Evolutionary conservation across 139 green algal species (phyloP).

Genomic region (Asterochloris erici): DNA sequence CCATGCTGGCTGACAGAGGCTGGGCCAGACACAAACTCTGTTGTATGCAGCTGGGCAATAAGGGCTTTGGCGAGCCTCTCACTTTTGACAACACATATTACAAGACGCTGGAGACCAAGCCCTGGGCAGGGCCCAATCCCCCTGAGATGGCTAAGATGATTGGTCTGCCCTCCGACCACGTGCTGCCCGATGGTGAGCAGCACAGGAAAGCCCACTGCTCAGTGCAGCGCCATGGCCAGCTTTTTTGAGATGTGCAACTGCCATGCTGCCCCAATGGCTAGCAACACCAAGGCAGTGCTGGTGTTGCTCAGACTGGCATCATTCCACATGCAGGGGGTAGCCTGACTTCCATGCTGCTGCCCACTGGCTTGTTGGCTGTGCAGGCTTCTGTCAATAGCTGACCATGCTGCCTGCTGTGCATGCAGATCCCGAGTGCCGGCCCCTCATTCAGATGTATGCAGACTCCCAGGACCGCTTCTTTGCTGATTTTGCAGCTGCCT

Average conservation of each 20-base stretch:
- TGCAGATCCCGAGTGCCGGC: slow-evolving; percentile 49
- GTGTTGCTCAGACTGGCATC: too few relatives aligned
- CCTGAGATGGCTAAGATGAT: slow-evolving; percentile 70
- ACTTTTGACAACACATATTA: slow-evolving; percentile 95
- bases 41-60: slow-evolving; percentile 57
- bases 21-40: too few relatives aligned
- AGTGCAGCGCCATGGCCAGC: too few relatives aligned
- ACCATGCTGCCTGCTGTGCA: slow-evolving; percentile 52
- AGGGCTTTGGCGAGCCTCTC: slow-evolving; percentile 87
- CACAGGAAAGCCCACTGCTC: too few relatives aligned
- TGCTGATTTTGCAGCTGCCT: slow-evolving; percentile 67
- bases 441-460: slow-evolving; percentile 64
- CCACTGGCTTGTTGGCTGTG: too few relatives aligned
- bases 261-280: too few relatives aligned
- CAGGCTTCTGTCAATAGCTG: too few relatives aligned
- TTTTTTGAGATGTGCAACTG: too few relatives aligned
- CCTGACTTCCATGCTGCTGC: too few relatives aligned
- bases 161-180: slow-evolving; percentile 80
- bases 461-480: slow-evolving; percentile 62
- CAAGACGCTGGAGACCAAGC: slow-evolving; percentile 63
- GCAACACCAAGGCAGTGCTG: too few relatives aligned
- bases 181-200: slow-evolving; percentile 67
- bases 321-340: too few relatives aligned
- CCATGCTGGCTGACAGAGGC: too few relatives aligned
- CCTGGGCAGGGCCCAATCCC: slow-evolving; percentile 48